These are phyloP conservation scores for Camellia oleifera DNA, from an alignment of 179 eudicot genomes.

Conservation along the genomic window DNA sequence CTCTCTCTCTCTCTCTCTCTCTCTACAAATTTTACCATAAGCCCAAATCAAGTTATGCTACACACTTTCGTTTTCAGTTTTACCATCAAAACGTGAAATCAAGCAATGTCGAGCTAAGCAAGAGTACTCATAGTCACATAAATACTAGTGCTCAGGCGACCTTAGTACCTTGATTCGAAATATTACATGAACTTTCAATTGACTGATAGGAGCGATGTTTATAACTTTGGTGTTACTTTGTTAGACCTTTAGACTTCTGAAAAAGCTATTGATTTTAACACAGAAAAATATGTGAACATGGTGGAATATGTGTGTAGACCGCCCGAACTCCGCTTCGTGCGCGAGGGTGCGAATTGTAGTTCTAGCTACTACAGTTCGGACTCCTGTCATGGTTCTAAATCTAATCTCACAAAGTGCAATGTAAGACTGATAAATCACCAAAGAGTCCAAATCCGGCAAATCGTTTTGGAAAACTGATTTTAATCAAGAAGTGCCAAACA, in stretches of 20 bases:
- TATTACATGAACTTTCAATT: slow-evolving; percentile 34
- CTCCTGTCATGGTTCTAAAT: no score
- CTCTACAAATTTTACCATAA: no score
- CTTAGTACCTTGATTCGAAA: slow-evolving; percentile 42
- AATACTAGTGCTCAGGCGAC: slow-evolving; percentile 38
- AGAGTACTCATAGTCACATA: slow-evolving; percentile 34
- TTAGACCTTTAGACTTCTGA: slow-evolving; percentile 26
- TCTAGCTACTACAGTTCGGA: no score
- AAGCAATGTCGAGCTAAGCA: slow-evolving; percentile 32
- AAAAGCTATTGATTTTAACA: slow-evolving; percentile 54
- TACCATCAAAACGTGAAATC: slow-evolving; percentile 43
- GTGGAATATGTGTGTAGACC: slow-evolving; percentile 32
- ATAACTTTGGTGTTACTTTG: not conserved
- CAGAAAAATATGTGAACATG: slow-evolving; percentile 57
- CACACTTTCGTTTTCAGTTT: not conserved
- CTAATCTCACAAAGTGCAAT: no score
- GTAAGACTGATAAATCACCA: no score
- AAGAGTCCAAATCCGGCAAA: no score
- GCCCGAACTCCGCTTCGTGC: no score
- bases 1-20: no score
- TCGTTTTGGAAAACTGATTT: no score
- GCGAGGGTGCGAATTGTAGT: no score
- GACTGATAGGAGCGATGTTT: slow-evolving; percentile 41
- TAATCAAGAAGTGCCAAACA: no score
- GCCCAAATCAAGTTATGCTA: no score